Evolutionary conservation across 768 basidiomycete species (phyloP).

Genomic region (Tricholoma furcatifolium): DNA sequence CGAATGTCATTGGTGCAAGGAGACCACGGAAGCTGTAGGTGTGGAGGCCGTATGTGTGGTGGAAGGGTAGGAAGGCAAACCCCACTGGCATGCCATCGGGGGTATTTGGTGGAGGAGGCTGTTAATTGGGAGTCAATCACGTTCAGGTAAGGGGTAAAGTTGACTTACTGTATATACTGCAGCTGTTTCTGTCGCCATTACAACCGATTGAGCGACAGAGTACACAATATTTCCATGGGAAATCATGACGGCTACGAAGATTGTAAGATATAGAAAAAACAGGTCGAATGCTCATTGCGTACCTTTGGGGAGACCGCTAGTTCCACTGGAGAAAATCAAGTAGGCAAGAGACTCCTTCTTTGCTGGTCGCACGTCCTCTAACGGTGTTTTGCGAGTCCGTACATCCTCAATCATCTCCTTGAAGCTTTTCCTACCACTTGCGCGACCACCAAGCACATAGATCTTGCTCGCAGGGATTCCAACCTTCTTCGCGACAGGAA

Average conservation of each 20-base stretch:
- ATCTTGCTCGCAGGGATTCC: constrained; percentile 40
- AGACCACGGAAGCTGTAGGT: constrained; percentile 47
- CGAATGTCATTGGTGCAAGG: constrained; percentile 41
- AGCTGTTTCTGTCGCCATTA: constrained; percentile 25
- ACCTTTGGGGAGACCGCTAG: constrained; percentile 25
- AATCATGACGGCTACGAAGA: constrained; percentile 61
- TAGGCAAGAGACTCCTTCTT: constrained; percentile 21
- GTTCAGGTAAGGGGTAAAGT: background rate
- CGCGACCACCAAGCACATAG: constrained; percentile 43
- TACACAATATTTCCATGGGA: constrained; percentile 63
- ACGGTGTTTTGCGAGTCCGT: constrained; percentile 16
- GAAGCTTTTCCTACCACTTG: constrained; percentile 40
- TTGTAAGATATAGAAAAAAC: background rate
- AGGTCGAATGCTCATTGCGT: background rate
- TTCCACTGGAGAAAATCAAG: constrained; percentile 23
- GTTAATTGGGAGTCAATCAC: background rate
- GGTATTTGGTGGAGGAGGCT: constrained; percentile 39
- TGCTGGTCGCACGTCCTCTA: constrained; percentile 8
- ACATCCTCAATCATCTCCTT: constrained; percentile 37
- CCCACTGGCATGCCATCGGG: constrained; percentile 45
- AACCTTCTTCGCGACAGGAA: constrained; percentile 34
- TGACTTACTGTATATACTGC: constrained; percentile 39
- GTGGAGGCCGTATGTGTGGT: constrained; percentile 69
- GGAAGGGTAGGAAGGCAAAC: constrained; percentile 64
- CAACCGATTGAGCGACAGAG: constrained; percentile 37